Percentiles rank a stretch among this genome's conserved stretches.
Conservation (phyloP, 768 basidiomycete species). For the Lactarius quietus region DNA sequence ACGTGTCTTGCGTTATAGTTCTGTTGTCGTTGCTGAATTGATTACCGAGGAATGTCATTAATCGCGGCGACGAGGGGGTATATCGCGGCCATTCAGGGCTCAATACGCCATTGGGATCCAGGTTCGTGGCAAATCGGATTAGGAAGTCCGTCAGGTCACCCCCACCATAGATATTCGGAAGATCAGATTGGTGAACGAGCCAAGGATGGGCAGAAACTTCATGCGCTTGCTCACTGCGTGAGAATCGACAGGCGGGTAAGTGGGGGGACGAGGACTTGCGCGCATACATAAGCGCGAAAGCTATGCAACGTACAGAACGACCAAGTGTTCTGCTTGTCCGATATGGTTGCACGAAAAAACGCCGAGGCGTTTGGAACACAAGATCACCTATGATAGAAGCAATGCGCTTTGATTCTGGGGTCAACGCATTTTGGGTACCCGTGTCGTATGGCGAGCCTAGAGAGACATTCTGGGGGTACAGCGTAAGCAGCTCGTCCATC, state of each 20-base stretch:
- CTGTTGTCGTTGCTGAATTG: not conserved
- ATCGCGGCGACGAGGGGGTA: conserved; percentile 1
- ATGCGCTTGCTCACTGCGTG: conserved; percentile 35
- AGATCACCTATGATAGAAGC: conserved; percentile 39
- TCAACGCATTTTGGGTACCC: conserved; percentile 26
- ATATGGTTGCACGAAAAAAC: conserved; percentile 36
- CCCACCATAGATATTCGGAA: conserved; percentile 4
- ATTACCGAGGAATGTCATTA: conserved; percentile 23
- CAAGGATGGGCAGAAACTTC: conserved; percentile 31
- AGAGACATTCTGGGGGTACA: conserved; percentile 23
- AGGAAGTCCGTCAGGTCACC: conserved; percentile 23
- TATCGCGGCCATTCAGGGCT: conserved; percentile 23
- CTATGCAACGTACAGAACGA: conserved; percentile 34
- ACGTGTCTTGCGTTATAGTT: conserved; percentile 26
- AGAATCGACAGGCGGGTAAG: not conserved
- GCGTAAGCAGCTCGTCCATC: conserved; percentile 12
- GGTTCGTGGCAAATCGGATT: conserved; percentile 29
- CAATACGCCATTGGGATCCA: conserved; percentile 31
- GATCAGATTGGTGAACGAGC: conserved; percentile 26
- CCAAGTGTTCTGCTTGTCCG: conserved; percentile 35
- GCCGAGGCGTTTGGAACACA: conserved; percentile 35
- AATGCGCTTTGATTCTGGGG: conserved; percentile 41
- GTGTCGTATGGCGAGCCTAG: conserved; percentile 33
- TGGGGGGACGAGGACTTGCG: not conserved
- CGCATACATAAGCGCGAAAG: not conserved